Base-by-base conservation (phyloP, 73 alveolate genomes). In the Durusdinium trenchii region DNA sequence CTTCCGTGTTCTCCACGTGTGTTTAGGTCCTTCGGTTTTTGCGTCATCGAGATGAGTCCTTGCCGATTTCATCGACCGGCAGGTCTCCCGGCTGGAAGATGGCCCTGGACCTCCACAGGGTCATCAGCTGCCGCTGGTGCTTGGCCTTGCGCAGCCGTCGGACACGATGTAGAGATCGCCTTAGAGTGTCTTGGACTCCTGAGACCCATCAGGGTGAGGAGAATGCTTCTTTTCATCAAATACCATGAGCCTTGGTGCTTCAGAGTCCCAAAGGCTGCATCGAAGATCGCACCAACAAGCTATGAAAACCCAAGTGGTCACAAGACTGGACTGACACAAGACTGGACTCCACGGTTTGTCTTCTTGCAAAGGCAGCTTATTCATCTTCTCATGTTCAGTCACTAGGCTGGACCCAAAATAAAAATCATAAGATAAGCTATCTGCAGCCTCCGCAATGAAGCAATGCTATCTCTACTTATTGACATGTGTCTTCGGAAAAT, bases 81-180 rank as follows among this genome's bases (percentile, higher is more conserved):
- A 26, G 43, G 32, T 62, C 3, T 32, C 90, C 90, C 4, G 67
- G 48, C 90, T 67, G 90, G 67, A 79, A 79, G 67, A 79, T 45
- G 46, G 90, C 90, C 16, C 45, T 47, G 90, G 90, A 61, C 47
- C 90, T 61, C 90, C 90, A 79, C 40, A 47, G 90, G 69, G 69
- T 67, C 90, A 79, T 79, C 40, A 79, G 46, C 26, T 79, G 90
- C 90, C 48, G 90, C 46, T 79, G 90, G 69, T 79, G 90, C 64
- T 47, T 47, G 28, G 67, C 90, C 1, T 48, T 46, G 2, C 67
- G 90, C 6, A 67, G 69, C 40, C 48, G 18, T 67, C 47, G 90
- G 69, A 79, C 69, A 18, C 90, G 18, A n/a, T 79, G 69, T 28
- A 79, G 52, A 28, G 90, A 79, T 79, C 90, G 90, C 90, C 90